Base-by-base conservation (phyloP, 2,329 filamentous ascomycete genomes). In the Paracoccidioides brasiliensis region DNA sequence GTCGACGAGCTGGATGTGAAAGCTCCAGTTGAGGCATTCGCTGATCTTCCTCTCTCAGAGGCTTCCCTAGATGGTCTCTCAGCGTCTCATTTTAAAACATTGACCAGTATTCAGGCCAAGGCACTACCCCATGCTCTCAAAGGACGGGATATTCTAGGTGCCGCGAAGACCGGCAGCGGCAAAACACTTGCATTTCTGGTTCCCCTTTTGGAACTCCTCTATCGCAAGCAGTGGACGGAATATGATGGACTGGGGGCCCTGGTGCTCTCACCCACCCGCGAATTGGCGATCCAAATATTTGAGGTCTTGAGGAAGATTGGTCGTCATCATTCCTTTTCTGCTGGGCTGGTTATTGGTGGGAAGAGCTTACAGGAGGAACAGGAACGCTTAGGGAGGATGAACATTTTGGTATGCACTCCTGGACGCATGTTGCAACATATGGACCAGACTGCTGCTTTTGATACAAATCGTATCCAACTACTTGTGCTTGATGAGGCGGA, bases 241-340 rank as follows among this genome's bases (percentile, higher is more conserved):
- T 80, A 84, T 63, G 93, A 98, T 72, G 93, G 93, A 0, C 77
- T 98, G 35, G 91, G 91, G 7, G 93, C 93, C 4, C 79, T 98
- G 60, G 88, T 98, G 61, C 84, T 98, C 54, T 91, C 90, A 0
- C 93, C 93, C 0, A 98, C 93, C 6, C 85, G 93, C 66, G 93
- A 98, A 73, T 78, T 98, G 55, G 91, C 93, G 0, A 93, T 94
- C 42, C 93, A 98, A 71, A 98, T 95, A 59, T 98, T 97, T 67
- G 87, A 96, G 56, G 91, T 97, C 0, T 73, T 98, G 64, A 80
- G 88, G 59, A 95, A 95, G 70, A 82, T 98, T 56, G 93, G 93
- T 46, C 81, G 88, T 56, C 83, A 91, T 56, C 91, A 98, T 70
- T 78, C 82, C 58, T 96, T 97, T 69, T 95, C 91, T 0, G 93